These are phyloP conservation scores for Neodidymelliopsis sp. DNA, from an alignment of 2,329 filamentous ascomycete species.

Conservation along the genomic window DNA sequence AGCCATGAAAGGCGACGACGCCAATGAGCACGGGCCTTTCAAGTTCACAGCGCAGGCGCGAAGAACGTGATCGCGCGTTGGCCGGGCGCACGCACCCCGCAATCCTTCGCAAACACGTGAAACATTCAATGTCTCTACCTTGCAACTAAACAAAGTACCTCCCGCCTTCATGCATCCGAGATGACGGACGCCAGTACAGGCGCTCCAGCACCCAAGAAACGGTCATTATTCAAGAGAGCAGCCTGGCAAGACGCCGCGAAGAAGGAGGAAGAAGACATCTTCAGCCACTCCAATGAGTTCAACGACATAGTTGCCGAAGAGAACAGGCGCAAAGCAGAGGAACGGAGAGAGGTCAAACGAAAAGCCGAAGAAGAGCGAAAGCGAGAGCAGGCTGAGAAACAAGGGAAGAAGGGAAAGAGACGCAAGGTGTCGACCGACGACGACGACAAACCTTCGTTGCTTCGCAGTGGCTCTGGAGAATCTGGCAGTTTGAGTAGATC, in stretches of 20 bases:
- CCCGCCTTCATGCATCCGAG: slow-evolving; percentile 19
- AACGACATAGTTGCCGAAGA: slow-evolving; percentile 50
- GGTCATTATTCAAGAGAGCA: slow-evolving; percentile 64
- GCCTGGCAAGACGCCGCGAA: slow-evolving; percentile 55
- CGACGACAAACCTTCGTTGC: slow-evolving; percentile 18
- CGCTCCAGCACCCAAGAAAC: slow-evolving; percentile 49
- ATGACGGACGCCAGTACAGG: slow-evolving; percentile 37
- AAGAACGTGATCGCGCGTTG: slow-evolving; percentile 47
- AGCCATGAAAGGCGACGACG: slow-evolving; percentile 1
- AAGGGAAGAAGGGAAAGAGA: slow-evolving; percentile 19
- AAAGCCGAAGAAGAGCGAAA: slow-evolving; percentile 38
- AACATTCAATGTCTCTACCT: neutral
- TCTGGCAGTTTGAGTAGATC: slow-evolving; percentile 13
- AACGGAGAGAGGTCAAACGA: slow-evolving; percentile 36
- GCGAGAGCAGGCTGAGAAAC: slow-evolving; percentile 30
- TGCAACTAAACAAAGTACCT: neutral
- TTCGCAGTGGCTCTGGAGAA: slow-evolving; percentile 19
- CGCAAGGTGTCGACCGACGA: slow-evolving; percentile 33
- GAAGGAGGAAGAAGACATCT: slow-evolving; percentile 48
- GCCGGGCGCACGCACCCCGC: slow-evolving; percentile 19
- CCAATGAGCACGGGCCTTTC: slow-evolving; percentile 31
- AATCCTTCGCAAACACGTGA: neutral
- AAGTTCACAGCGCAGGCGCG: slow-evolving; percentile 15
- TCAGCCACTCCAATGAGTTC: slow-evolving; percentile 54
- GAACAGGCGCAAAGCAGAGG: slow-evolving; percentile 40